These are phyloP conservation scores for Vicia sativa DNA, from an alignment of 306 rosid genomes.

Conservation along the genomic window DNA sequence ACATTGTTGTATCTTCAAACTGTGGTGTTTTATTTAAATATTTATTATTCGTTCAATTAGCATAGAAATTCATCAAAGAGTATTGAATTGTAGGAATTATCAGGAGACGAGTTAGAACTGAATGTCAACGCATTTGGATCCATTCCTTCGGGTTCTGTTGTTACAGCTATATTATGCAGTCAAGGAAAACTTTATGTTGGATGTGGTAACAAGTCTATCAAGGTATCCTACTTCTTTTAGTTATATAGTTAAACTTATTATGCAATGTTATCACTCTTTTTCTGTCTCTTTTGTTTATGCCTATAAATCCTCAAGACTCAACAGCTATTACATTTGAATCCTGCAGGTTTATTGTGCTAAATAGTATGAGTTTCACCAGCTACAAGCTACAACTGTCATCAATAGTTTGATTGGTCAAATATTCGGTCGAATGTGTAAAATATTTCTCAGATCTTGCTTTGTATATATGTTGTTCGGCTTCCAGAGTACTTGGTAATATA, in stretches of 20 bases:
- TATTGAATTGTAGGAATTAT: constrained; percentile 64
- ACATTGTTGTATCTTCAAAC: background rate
- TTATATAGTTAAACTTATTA: too few species aligned
- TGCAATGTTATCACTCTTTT: constrained; percentile 1
- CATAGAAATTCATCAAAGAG: constrained; percentile 23
- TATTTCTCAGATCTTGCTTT: constrained; percentile 10
- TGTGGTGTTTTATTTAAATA: constrained; percentile 14
- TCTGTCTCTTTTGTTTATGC: constrained; percentile 18
- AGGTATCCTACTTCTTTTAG: constrained; percentile 51
- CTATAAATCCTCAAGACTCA: constrained; percentile 16
- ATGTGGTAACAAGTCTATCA: constrained; percentile 63
- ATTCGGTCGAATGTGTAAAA: constrained; percentile 16
- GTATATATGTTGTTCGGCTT: constrained; percentile 9
- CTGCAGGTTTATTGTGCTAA: constrained; percentile 67
- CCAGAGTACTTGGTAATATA: constrained; percentile 10
- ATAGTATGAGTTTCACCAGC: constrained; percentile 35
- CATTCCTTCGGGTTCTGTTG: constrained; percentile 58
- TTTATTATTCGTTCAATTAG: constrained; percentile 26
- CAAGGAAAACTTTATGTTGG: constrained; percentile 83
- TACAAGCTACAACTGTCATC: constrained; percentile 31
- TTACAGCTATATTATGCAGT: constrained; percentile 70
- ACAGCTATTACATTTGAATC: constrained; percentile 32
- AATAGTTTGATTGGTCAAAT: constrained; percentile 36
- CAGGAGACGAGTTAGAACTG: constrained; percentile 67
- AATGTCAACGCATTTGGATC: constrained; percentile 64